Base-by-base conservation (phyloP, 2,329 filamentous ascomycete genomes). In the Nectriaceae sp. region DNA sequence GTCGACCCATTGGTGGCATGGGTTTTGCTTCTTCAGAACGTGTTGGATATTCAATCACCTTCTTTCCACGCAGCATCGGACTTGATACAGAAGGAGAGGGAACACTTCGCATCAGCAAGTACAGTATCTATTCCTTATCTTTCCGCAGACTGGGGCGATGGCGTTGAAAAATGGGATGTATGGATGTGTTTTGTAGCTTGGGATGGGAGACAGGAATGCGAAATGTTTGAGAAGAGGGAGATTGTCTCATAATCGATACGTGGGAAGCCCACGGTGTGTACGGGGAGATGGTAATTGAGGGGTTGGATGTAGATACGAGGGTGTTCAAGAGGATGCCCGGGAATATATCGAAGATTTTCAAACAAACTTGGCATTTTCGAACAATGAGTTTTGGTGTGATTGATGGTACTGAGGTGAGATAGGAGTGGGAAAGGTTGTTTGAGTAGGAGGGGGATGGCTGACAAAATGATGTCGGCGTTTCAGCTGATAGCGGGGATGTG, bases 231-330 rank as follows among this genome's bases (percentile, higher is more conserved):
- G 44, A 48, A 37, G 35, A 36, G 46, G 38, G 49, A 44, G 26
- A 49, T 52, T 52, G 46, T 52, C 46, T 49, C 40, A 48, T 52
- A 52, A 52, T 52, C 46, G 39, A 49, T 38, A 15, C 33, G 16
- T 31, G 26, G 26, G 26, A 15, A 15, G 8, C 15, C 26, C 26
- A 31, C 15, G 26, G 24, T 6, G 24, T 6, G 24, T 29, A 29
- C 24, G 24, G 24, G 13, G 13, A n/a, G 33, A 36, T 19, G 16
- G 33, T 10, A 10, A n/a, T 36, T 5, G 6, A n/a, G 16, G 11
- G 8, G 33, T 36, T 36, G 33, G 33, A 36, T 36, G 33, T 36
- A 36, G 33, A 36, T 36, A 36, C 16, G 8, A 15, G 26, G n/a
- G n/a, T n/a, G 26, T 31, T 15, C 26, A 31, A 31, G 26, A 15